These are phyloP conservation scores for Lepraria neglecta DNA, from an alignment of 495 filamentous ascomycete species.

Conservation along the genomic window DNA sequence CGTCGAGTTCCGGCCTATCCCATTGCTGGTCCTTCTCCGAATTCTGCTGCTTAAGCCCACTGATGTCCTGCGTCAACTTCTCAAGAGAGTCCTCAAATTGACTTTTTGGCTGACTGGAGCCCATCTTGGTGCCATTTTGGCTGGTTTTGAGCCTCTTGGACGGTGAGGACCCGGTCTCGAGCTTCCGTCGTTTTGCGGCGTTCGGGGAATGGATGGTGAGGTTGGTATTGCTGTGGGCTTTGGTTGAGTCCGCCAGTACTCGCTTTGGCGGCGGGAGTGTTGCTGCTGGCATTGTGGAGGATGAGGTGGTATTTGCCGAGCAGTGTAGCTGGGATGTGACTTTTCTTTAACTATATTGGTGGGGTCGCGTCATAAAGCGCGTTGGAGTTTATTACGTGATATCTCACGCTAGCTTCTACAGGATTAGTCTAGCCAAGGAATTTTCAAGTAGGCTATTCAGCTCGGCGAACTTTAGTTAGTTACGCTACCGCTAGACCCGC, in stretches of 20 bases:
- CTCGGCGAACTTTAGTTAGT: too few species aligned
- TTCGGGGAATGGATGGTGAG: constrained; percentile 41
- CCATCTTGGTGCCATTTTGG: constrained; percentile 51
- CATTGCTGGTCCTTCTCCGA: constrained; percentile 92
- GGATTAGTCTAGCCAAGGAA: too few species aligned
- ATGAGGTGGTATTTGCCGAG: neutral
- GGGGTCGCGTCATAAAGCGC: constrained; percentile 19
- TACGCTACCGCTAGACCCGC: too few species aligned
- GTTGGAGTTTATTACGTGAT: constrained; percentile 19
- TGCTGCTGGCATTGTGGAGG: constrained; percentile 44
- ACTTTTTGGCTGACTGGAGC: constrained; percentile 81
- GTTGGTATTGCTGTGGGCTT: constrained; percentile 42
- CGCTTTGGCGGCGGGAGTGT: constrained; percentile 49
- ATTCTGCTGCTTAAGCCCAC: constrained; percentile 72
- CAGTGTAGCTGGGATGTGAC: neutral
- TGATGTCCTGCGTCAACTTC: constrained; percentile 89
- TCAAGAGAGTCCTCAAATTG: constrained; percentile 92
- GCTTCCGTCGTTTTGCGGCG: constrained; percentile 68
- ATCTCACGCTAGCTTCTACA: neutral
- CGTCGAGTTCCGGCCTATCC: constrained; percentile 68
- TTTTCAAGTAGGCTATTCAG: too few species aligned
- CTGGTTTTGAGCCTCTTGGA: constrained; percentile 53
- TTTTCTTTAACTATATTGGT: neutral
- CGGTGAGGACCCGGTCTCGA: constrained; percentile 52
- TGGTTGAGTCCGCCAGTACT: constrained; percentile 53